Evolutionary conservation across 1,284 basidiomycete genomes (phyloP), one percentile per base, ranked within the genome.

Genomic region (Trametes hirsuta): DNA sequence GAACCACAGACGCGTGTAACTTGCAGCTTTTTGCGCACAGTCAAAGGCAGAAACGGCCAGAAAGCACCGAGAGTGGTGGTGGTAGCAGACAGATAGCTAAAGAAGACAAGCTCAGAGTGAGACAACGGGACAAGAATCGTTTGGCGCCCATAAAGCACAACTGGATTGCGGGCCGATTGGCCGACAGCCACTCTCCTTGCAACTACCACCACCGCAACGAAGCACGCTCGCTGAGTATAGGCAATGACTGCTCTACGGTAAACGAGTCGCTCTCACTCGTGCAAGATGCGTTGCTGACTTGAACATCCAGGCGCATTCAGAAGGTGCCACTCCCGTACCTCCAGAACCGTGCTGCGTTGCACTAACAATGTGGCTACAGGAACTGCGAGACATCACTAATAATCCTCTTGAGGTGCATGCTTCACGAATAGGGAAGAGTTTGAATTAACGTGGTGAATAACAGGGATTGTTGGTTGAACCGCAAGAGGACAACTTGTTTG

Each of bases 401-500:
- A 84, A 82, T 52, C 88, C 90, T 0, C 74, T 91, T 59, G 79
- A 84, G 61, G 90, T 90, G 36, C 34, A 42, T 18, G 6, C 3
- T 25, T 8, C 30, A 1, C 30, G 30, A 30, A 1, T 8, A 30
- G 30, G 30, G 30, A 12, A n/a, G 4, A 30, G 9, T 10, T 42
- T 34, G 2, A 21, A 10, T n/a, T 47, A 10, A 18, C 15, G 22
- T 21, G 35, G 12, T 24, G 14, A 18, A 35, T 49, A 64, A 25
- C 51, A 91, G 84, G 85, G 85, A 22, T 72, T 95, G 53, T 76
- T 75, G 1, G 86, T 91, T 5, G 81, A 85, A 39, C 79, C 86
- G 1, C 78, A 84, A 48, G 93, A 93, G 15, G 84, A 85, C 66
- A 93, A 95, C 73, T 58, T 95, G 22, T 84, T 89, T 60, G 75